Base-by-base conservation (phyloP, 345 rosid genomes). In the Syzygium oleosum region DNA sequence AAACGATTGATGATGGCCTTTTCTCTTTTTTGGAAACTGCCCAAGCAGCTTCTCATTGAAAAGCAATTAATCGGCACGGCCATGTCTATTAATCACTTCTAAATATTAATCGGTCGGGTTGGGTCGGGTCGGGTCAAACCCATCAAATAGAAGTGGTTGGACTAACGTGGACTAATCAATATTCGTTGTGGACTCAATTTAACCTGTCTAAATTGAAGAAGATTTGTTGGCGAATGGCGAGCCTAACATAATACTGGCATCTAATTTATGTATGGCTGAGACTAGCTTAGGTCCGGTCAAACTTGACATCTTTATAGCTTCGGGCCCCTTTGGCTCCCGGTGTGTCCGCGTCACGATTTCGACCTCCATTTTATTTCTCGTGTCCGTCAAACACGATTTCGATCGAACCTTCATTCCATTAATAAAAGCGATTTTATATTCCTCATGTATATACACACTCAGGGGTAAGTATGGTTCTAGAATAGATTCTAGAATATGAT, bases 201-300 rank as follows among this genome's bases (percentile, higher is more conserved):
- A 17, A 68, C 7, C 23, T 0, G 0, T 34, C 0, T 1, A 0
- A 17, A 9, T 12, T 0, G 23, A 2, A 17, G 0, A 16, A 56
- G 61, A 23, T 4, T 6, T 43, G 46, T 6, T 43, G 46, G 46
- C 46, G 46, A 19, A 0, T 4, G 6, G 2, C 12, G 0, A 65
- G 34, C 78, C 41, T 65, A 65, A 15, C 21, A 63, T 3, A 29
- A 65, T 2, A 19, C 12, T 6, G 1, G 0, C 43, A 0, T 65
- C 78, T 31, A 31, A 31, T 31, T 15, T 16, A 31, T 16, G 0
- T 65, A 31, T 61, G 10, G 19, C 14, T 0, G 4, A 61, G 73
- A 61, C 14, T 12, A 61, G n/a, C 34, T 61, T 6, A 3, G 4
- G 19, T 61, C 38, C 19, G 6, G 31, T 61, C 1, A 0, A 13